Conservation (phyloP, 768 basidiomycete genomes). For the Tylopilus plumbeoviolaceoides region DNA sequence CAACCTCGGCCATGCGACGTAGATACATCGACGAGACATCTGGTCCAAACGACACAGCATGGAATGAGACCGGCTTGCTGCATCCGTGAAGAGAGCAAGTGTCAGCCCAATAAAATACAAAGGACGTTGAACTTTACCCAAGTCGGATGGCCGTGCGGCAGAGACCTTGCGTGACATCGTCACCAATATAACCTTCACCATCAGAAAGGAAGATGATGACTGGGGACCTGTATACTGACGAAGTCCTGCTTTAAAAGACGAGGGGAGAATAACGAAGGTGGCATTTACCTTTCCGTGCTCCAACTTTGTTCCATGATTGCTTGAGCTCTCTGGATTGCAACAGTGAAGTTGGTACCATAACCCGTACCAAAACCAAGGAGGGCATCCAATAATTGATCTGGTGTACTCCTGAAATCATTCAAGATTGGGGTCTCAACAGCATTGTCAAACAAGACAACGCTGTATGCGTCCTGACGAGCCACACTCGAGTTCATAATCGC, state of each 20-base stretch:
- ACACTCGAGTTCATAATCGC: slow-evolving; percentile 28
- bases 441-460: slow-evolving; percentile 37
- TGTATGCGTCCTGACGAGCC: slow-evolving; percentile 51
- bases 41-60: too few relatives aligned
- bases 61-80: too few relatives aligned
- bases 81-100: too few relatives aligned
- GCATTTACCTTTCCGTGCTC: slow-evolving; percentile 44
- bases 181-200: slow-evolving; percentile 41
- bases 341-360: slow-evolving; percentile 42
- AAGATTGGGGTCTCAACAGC: slow-evolving; percentile 21
- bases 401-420: slow-evolving; percentile 46
- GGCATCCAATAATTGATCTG: slow-evolving; percentile 39
- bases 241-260: too few relatives aligned
- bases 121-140: slow-evolving; percentile 33
- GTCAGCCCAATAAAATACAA: too few relatives aligned
- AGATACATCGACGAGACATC: too few relatives aligned
- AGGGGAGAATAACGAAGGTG: too few relatives aligned
- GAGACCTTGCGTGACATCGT: slow-evolving; percentile 37
- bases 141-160: slow-evolving; percentile 40
- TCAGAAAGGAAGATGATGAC: slow-evolving; percentile 43
- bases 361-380: slow-evolving; percentile 31
- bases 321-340: slow-evolving; percentile 37
- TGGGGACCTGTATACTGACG: slow-evolving; percentile 11
- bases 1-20: too few relatives aligned
- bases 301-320: slow-evolving; percentile 34